phyloP scores from a whole-genome alignment of 2,329 filamentous ascomycete genomes.

The Paramyrothecium roridum region DNA sequence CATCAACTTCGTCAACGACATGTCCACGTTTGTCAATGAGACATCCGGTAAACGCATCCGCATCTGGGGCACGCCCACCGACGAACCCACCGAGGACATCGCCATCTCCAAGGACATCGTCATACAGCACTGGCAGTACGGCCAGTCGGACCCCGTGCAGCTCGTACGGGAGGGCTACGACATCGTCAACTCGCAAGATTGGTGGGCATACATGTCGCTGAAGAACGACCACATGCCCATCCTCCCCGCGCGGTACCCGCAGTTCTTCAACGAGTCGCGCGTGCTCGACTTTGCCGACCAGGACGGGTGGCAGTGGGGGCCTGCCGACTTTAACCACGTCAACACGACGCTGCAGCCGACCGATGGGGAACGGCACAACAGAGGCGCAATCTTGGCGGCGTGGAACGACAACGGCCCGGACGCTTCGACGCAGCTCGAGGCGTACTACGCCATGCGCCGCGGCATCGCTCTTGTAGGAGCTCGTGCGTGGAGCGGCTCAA shows the following conservation, averaged over 20 bases:
- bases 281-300: slow-evolving; percentile 40
- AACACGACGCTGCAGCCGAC: slow-evolving; percentile 35
- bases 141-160: slow-evolving; percentile 40
- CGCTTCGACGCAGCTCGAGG: slow-evolving; percentile 43
- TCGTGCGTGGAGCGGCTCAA: slow-evolving; percentile 38
- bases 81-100: slow-evolving; percentile 28
- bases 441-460: slow-evolving; percentile 42
- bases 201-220: slow-evolving; percentile 52
- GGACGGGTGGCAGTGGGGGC: slow-evolving; percentile 41
- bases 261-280: slow-evolving; percentile 41
- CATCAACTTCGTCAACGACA: slow-evolving; percentile 43
- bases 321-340: slow-evolving; percentile 38
- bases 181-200: slow-evolving; percentile 44
- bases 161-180: slow-evolving; percentile 33
- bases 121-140: slow-evolving; percentile 46
- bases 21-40: slow-evolving; percentile 37
- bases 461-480: slow-evolving; percentile 40
- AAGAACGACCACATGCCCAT: slow-evolving; percentile 50
- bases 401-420: slow-evolving; percentile 49
- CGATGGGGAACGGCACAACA: slow-evolving; percentile 20
- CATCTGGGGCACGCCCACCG: slow-evolving; percentile 45
- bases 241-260: slow-evolving; percentile 40
- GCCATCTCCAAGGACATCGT: slow-evolving; percentile 35
- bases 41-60: slow-evolving; percentile 38
- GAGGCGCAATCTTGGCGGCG: slow-evolving; percentile 37